Conservation (phyloP, 2,329 filamentous ascomycete species). For the Fusarium vanettenii region DNA sequence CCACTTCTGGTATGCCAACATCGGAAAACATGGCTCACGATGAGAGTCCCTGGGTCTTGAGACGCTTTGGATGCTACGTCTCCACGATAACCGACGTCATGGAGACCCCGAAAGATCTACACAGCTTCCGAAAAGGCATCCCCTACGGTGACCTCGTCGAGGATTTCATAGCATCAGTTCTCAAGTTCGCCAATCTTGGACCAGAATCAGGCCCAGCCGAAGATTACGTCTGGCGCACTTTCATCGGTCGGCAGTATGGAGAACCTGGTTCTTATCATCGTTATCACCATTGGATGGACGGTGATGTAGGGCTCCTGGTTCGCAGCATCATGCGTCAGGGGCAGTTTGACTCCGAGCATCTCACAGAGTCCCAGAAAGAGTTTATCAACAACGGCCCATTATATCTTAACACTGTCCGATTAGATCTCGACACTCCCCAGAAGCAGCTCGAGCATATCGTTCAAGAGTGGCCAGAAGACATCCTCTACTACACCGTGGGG, state of each 20-base stretch:
- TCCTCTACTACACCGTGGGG: background rate
- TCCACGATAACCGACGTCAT: background rate
- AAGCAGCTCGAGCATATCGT: background rate
- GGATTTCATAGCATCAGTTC: background rate
- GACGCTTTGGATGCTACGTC: background rate
- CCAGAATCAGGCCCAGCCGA: background rate
- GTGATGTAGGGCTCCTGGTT: background rate
- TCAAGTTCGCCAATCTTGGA: background rate
- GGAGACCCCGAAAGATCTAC: background rate
- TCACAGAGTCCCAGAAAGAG: background rate
- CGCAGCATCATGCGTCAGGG: background rate
- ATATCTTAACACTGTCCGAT: background rate
- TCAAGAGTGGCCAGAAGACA: background rate
- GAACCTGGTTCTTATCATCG: background rate
- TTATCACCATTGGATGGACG: background rate
- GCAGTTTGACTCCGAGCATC: background rate
- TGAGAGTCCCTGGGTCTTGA: background rate
- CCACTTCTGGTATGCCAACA: background rate
- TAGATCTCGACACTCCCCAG: background rate
- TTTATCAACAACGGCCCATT: background rate
- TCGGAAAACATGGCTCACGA: background rate
- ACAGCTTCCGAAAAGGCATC: background rate
- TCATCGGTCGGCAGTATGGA: background rate
- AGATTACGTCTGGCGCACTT: background rate
- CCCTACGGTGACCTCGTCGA: background rate